Percentiles rank a stretch among this genome's conserved stretches.
Conservation (phyloP, 202 grass and related monocot species). For the Panicum hallii region DNA sequence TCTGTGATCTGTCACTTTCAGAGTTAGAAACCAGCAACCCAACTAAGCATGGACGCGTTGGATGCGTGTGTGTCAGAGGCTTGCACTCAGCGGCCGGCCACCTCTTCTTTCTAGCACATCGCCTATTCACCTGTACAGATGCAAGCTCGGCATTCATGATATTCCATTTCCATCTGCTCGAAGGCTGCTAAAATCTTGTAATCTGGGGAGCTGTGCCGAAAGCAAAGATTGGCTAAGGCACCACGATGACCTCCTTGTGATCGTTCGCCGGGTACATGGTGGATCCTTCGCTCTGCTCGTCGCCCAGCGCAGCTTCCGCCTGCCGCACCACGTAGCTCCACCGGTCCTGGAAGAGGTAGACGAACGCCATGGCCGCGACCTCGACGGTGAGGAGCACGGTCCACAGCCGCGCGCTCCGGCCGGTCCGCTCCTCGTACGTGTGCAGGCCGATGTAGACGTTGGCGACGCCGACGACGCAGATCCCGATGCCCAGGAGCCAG, state of each 20-base stretch:
- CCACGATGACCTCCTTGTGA: constrained; percentile 56
- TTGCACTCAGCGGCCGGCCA: neutral
- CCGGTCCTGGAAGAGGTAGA: constrained; percentile 83
- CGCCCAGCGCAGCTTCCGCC: constrained; percentile 50
- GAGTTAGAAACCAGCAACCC: neutral
- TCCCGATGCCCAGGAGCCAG: constrained; percentile 68
- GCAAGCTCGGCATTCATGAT: neutral
- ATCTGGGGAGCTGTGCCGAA: neutral
- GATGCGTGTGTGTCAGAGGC: neutral
- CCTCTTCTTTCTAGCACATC: neutral
- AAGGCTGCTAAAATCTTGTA: neutral
- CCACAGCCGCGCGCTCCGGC: constrained; percentile 70
- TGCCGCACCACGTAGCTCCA: constrained; percentile 76
- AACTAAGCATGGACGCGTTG: neutral
- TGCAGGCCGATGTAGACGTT: constrained; percentile 84
- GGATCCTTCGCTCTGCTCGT: constrained; percentile 55
- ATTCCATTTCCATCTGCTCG: neutral
- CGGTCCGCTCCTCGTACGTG: constrained; percentile 74
- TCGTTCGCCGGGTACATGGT: constrained; percentile 61
- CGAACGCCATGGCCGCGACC: constrained; percentile 64
- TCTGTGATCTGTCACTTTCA: neutral
- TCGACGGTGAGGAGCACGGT: constrained; percentile 75
- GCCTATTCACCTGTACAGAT: constrained; percentile 40
- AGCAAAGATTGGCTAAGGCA: constrained; percentile 31
- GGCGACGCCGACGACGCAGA: constrained; percentile 76